A percentile compares a stretch with the other conserved stretches of the same genome.
phyloP scores from a whole-genome alignment of 495 filamentous ascomycete species.

The Aspergillus coremiiformis region DNA sequence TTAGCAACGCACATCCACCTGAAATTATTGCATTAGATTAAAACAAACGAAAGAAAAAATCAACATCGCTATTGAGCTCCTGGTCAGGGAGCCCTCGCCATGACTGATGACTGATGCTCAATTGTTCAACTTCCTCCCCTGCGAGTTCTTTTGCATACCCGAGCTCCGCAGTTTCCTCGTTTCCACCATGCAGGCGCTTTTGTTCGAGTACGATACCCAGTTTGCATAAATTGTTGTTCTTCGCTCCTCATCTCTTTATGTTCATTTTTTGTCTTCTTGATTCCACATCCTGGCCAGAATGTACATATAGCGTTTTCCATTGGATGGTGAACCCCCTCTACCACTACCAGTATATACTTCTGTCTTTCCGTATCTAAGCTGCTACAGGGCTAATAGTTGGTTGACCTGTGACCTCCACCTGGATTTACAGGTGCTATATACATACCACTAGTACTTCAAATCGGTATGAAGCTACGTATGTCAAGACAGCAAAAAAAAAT shows the following conservation, averaged over 20 bases:
- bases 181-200: neutral
- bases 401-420: neutral
- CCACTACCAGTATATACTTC: neutral
- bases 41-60: neutral
- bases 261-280: neutral
- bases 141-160: neutral
- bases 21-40: constrained; percentile 31
- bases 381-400: neutral
- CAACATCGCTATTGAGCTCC: neutral
- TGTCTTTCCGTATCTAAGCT: neutral
- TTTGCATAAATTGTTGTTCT: neutral
- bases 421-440: neutral
- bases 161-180: neutral
- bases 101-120: neutral
- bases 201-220: neutral
- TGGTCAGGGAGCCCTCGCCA: neutral
- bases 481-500: neutral
- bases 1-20: constrained; percentile 6
- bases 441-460: neutral
- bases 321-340: neutral
- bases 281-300: neutral
- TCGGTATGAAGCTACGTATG: neutral
- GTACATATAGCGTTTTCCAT: neutral
- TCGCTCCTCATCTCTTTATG: neutral
- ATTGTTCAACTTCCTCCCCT: neutral